Percentiles rank a stretch among this genome's conserved stretches.
Conservation (phyloP, 345 rosid genomes). For the Gossypium raimondii region DNA sequence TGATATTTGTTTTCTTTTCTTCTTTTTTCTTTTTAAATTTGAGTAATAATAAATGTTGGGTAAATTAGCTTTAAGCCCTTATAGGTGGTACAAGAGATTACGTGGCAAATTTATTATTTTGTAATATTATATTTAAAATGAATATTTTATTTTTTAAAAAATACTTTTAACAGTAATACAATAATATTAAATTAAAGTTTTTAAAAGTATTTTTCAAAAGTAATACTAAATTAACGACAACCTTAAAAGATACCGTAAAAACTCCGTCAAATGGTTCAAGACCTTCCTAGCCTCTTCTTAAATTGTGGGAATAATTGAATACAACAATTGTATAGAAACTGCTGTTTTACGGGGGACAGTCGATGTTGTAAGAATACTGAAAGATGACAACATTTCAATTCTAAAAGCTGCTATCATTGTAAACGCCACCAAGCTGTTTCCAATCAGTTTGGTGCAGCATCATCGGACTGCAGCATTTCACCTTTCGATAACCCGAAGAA, state of each 20-base stretch:
- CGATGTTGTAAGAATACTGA: background rate
- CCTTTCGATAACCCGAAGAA: background rate
- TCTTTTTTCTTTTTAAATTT: too few species aligned
- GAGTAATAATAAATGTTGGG: too few species aligned
- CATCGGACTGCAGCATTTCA: conserved; percentile 21
- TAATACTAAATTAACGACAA: conserved; percentile 43
- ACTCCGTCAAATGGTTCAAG: conserved; percentile 89
- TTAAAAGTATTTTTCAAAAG: accelerated
- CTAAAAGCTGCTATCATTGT: conserved; percentile 4
- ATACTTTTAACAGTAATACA: too few species aligned
- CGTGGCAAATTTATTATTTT: too few species aligned
- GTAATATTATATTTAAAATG: too few species aligned
- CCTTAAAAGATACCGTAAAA: conserved; percentile 79
- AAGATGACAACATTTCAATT: background rate
- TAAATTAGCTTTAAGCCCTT: too few species aligned
- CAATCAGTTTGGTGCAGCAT: conserved; percentile 33
- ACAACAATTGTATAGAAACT: background rate
- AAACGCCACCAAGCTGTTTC: conserved; percentile 41
- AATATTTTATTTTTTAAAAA: too few species aligned
- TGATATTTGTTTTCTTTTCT: too few species aligned
- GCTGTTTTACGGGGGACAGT: background rate
- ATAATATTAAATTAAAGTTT: too few species aligned
- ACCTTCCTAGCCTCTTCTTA: conserved; percentile 54
- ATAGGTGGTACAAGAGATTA: too few species aligned
- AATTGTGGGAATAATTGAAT: background rate